These are phyloP conservation scores for Solanum arcanum DNA, from an alignment of 257 asterid species.

Conservation along the genomic window DNA sequence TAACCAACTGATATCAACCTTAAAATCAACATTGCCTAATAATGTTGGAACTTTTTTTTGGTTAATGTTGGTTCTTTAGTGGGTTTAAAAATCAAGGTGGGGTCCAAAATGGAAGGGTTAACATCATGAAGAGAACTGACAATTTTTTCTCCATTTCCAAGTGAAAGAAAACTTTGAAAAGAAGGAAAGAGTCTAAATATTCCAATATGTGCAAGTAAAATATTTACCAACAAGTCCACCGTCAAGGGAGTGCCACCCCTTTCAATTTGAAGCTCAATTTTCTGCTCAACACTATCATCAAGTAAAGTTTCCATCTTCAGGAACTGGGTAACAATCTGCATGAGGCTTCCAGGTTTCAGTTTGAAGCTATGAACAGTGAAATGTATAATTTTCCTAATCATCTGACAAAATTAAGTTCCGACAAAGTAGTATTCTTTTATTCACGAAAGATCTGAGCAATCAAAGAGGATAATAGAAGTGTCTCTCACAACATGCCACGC, in stretches of 20 bases:
- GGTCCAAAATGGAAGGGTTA: not conserved
- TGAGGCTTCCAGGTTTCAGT: slow-evolving; percentile 16
- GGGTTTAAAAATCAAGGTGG: not conserved
- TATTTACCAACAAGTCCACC: slow-evolving; percentile 57
- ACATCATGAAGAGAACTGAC: not conserved
- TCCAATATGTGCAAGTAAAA: not conserved
- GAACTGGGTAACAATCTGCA: slow-evolving; percentile 90
- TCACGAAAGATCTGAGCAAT: not conserved
- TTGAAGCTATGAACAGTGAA: not conserved
- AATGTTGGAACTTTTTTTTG: not conserved
- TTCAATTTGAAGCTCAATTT: slow-evolving; percentile 85
- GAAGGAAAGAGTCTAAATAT: not conserved
- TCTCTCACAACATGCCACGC: not conserved
- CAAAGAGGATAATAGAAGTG: not conserved
- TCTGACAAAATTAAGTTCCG: not conserved
- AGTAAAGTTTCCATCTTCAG: slow-evolving; percentile 80
- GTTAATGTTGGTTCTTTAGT: not conserved
- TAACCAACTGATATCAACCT: not conserved
- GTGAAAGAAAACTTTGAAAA: not conserved
- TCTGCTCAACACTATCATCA: slow-evolving; percentile 68
- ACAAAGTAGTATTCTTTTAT: not conserved
- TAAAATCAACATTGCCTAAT: not conserved
- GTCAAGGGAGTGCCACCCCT: slow-evolving; percentile 88
- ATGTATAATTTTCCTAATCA: not conserved
- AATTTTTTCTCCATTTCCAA: not conserved